Percentiles rank a stretch among this genome's conserved stretches.
Conservation (phyloP, 345 rosid genomes). For the Citrus glauca region DNA sequence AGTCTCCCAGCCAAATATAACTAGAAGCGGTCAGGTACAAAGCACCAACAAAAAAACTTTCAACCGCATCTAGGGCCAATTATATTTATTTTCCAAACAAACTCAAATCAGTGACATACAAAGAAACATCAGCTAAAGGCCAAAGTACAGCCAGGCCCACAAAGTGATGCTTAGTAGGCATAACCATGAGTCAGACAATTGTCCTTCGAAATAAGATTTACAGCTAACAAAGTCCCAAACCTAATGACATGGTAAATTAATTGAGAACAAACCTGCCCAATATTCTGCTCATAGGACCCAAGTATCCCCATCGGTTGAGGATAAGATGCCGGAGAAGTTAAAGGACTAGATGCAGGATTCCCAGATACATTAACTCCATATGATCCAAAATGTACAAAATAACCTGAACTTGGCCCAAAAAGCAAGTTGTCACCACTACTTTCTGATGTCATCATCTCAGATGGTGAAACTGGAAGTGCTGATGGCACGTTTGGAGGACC, state of each 20-base stretch:
- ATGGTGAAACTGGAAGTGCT: slow-evolving; percentile 35
- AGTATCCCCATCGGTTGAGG: slow-evolving; percentile 69
- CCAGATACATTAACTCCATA: slow-evolving; percentile 41
- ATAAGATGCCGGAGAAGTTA: slow-evolving; percentile 41
- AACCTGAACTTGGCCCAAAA: slow-evolving; percentile 51
- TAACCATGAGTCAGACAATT: not conserved
- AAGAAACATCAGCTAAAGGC: not conserved
- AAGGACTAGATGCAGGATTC: slow-evolving; percentile 34
- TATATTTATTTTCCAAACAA: not conserved
- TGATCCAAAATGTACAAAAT: slow-evolving; percentile 46
- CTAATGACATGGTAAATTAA: not conserved
- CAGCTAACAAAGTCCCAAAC: not conserved
- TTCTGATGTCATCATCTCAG: slow-evolving; percentile 43
- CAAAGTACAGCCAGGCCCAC: not conserved
- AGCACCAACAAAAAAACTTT: not conserved
- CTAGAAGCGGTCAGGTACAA: not conserved
- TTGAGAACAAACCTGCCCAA: slow-evolving; percentile 44
- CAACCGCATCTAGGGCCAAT: not conserved
- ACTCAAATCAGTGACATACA: not conserved
- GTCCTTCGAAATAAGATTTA: not conserved
- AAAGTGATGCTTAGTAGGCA: not conserved
- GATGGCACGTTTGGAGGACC: slow-evolving; percentile 37
- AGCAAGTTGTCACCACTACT: slow-evolving; percentile 33
- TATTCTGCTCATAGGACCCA: slow-evolving; percentile 64
- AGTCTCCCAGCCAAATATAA: not conserved